phyloP scores from a whole-genome alignment of 495 filamentous ascomycete genomes.

The Cenococcum geophilum region DNA sequence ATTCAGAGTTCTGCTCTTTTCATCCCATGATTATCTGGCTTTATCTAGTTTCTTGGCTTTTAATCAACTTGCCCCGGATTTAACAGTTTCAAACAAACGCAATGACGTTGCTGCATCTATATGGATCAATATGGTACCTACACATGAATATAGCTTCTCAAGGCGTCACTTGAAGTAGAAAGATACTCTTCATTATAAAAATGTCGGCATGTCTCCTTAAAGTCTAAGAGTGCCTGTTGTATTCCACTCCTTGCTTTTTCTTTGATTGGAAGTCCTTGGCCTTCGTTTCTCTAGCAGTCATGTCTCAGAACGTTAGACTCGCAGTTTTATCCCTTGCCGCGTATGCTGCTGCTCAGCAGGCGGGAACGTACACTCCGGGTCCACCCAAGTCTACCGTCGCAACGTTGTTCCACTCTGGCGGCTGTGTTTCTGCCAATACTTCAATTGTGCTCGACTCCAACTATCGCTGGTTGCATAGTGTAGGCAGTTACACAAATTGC shows the following conservation, averaged over 20 bases:
- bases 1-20: not conserved
- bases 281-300: not conserved
- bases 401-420: conserved; percentile 45
- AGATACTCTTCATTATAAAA: not conserved
- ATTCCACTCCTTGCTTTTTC: not conserved
- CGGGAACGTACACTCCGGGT: conserved; percentile 37
- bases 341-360: conserved; percentile 15
- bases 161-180: not conserved
- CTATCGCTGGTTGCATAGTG: conserved; percentile 38
- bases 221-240: not conserved
- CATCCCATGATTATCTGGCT: not conserved
- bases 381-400: conserved; percentile 48
- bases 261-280: not conserved
- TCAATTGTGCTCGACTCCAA: conserved; percentile 49
- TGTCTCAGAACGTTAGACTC: not conserved
- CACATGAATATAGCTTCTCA: not conserved
- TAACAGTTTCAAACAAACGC: not conserved
- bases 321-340: not conserved
- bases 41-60: not conserved
- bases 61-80: not conserved
- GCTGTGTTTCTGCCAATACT: conserved; percentile 43
- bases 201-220: not conserved
- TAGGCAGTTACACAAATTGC: conserved; percentile 40
- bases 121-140: not conserved
- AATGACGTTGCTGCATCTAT: not conserved